Base-by-base conservation (phyloP, 768 basidiomycete species). In the Hypholoma sublateritium region DNA sequence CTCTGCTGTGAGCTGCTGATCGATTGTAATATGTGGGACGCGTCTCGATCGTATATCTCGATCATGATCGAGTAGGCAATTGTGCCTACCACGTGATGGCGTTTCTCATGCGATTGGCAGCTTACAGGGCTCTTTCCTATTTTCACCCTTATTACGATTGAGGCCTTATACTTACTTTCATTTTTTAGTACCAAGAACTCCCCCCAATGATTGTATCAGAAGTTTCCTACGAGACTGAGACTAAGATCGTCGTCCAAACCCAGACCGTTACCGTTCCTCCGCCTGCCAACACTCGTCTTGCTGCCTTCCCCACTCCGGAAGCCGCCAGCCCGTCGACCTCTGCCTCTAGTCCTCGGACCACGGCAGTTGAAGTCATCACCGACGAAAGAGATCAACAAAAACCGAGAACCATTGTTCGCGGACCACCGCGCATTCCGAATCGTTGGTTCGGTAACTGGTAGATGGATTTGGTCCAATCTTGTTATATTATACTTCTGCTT, bases 251-350 rank as follows among this genome's bases (percentile, higher is more conserved):
- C 53, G 74, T 88, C 59, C 77, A 83, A 70, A 86, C 86, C 53
- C 74, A 86, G 71, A 85, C 85, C 60, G 80, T 88, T 65, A 83
- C 83, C 51, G 81, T 88, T 60, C 89, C 88, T 45, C 82, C 88
- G 24, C 90, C 91, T 59, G 86, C 89, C 66, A 88, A 84, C 67
- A 91, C 89, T 50, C 89, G 89, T 59, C 80, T 82, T 64, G 91
- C 85, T 57, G 84, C 88, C 25, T 80, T 81, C 63, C 90, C 91
- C 19, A 81, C 83, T 25, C 91, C 91, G 5, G 84, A 88, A 65
- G 80, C 79, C 6, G 77, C 78, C 25, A 82, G 81, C 19, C 73
- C 81, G n/a, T 76, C 80, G 9, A 78, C 82, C 35, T 80, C 81
- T 6, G 77, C 84, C n/a, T 77, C 79, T 5, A 85, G 84, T 67